These are phyloP conservation scores for Pharnaceum exiguum DNA, from an alignment of 148 eudicot genomes.

Conservation along the genomic window DNA sequence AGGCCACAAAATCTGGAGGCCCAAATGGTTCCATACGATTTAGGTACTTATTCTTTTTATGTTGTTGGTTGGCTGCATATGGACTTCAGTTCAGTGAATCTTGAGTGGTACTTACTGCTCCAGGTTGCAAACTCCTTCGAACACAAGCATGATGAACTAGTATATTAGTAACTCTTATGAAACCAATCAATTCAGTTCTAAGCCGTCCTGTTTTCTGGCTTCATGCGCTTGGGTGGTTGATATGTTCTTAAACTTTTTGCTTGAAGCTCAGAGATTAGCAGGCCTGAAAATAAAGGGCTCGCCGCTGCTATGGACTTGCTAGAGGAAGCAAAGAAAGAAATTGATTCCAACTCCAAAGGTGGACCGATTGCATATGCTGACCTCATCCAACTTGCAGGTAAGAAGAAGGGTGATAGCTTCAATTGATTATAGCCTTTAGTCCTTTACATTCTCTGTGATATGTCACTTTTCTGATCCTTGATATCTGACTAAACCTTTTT, in stretches of 20 bases:
- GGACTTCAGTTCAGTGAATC: too few species aligned
- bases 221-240: conserved; percentile 14
- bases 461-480: neutral
- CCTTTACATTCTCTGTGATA: neutral
- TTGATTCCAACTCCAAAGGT: conserved; percentile 85
- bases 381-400: conserved; percentile 87
- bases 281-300: conserved; percentile 90
- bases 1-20: conserved; percentile 96
- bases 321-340: conserved; percentile 84
- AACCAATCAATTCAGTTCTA: neutral
- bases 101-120: too few species aligned
- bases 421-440: neutral
- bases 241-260: conserved; percentile 30
- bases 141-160: neutral
- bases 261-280: conserved; percentile 93
- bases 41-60: conserved; percentile 47
- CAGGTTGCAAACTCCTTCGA: neutral
- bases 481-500: neutral
- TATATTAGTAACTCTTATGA: neutral
- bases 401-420: neutral
- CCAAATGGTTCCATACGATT: conserved; percentile 94
- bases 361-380: conserved; percentile 86
- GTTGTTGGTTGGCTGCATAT: too few species aligned
- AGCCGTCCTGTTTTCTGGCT: neutral
- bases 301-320: conserved; percentile 61